Conservation (phyloP, 2,329 filamentous ascomycete species). For the Apiospora koreana region DNA sequence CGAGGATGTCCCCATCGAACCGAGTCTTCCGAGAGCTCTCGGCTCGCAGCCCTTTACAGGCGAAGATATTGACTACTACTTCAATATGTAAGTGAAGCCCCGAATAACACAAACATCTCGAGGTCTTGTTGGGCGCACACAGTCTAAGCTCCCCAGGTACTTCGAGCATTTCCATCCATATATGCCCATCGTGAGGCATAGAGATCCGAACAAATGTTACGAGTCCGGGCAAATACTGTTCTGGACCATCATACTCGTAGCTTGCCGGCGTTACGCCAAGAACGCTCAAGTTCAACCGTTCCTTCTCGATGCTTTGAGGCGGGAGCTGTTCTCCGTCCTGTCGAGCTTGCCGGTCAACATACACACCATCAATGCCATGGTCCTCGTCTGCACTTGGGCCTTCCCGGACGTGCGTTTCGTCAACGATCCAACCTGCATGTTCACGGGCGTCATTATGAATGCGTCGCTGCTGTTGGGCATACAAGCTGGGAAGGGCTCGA, state of each 20-base stretch:
- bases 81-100: slow-evolving; percentile 43
- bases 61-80: slow-evolving; percentile 57
- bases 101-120: too few species aligned
- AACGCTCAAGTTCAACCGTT: slow-evolving; percentile 43
- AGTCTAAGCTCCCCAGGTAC: slow-evolving; percentile 38
- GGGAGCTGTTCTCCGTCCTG: slow-evolving; percentile 47
- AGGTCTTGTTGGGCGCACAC: background rate
- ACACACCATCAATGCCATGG: slow-evolving; percentile 51
- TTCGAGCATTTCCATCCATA: slow-evolving; percentile 54
- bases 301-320: slow-evolving; percentile 47
- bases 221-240: slow-evolving; percentile 50
- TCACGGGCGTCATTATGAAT: slow-evolving; percentile 48
- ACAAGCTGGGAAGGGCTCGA: slow-evolving; percentile 53
- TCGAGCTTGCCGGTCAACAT: slow-evolving; percentile 45
- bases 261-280: slow-evolving; percentile 50
- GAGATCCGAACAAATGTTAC: slow-evolving; percentile 53
- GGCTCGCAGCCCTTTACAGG: slow-evolving; percentile 50
- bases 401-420: slow-evolving; percentile 52
- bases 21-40: slow-evolving; percentile 43
- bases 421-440: slow-evolving; percentile 50
- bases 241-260: slow-evolving; percentile 55
- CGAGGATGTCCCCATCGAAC: slow-evolving; percentile 18
- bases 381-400: slow-evolving; percentile 54
- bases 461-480: slow-evolving; percentile 50
- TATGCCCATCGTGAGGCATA: slow-evolving; percentile 50